Evolutionary conservation across 176 grass and related monocot species (phyloP).

Genomic region (Musa schizocarpa): DNA sequence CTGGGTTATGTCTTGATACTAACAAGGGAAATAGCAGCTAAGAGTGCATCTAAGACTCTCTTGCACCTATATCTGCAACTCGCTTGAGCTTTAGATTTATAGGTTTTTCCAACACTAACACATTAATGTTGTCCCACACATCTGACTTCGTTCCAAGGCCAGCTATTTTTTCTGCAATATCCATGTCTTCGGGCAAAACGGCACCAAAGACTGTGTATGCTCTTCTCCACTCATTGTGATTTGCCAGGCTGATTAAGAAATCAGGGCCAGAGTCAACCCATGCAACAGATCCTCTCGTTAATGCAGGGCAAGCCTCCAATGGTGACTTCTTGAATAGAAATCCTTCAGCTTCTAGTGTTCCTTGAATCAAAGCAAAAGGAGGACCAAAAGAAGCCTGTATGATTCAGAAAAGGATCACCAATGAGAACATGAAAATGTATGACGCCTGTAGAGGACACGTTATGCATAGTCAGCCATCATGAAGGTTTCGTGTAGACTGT

Average conservation of each 20-base stretch:
- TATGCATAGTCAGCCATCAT: too few relatives aligned
- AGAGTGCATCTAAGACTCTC: not conserved
- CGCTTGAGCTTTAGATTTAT: conserved; percentile 49
- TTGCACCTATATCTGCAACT: not conserved
- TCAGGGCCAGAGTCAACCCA: conserved; percentile 70
- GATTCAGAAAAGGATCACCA: not conserved
- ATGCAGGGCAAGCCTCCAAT: conserved; percentile 34
- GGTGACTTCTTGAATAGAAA: conserved; percentile 37
- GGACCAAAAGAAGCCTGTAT: conserved; percentile 61
- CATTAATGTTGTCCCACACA: conserved; percentile 46
- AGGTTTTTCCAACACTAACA: conserved; percentile 47
- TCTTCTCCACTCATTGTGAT: conserved; percentile 62
- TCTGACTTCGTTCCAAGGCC: conserved; percentile 40
- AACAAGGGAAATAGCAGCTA: not conserved
- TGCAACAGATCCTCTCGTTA: conserved; percentile 61
- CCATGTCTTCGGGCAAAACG: conserved; percentile 57
- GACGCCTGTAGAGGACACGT: too few relatives aligned
- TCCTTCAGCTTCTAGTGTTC: conserved; percentile 59
- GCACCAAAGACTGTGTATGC: conserved; percentile 59
- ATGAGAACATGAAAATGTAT: too few relatives aligned
- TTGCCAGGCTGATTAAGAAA: conserved; percentile 79
- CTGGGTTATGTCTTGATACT: too few relatives aligned
- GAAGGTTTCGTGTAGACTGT: too few relatives aligned
- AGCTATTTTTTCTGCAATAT: conserved; percentile 54
- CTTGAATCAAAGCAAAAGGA: conserved; percentile 76